A percentile compares a stretch with the other conserved stretches of the same genome.
Conservation (phyloP, 2,329 filamentous ascomycete species). For the Periconia macrospinosa region DNA sequence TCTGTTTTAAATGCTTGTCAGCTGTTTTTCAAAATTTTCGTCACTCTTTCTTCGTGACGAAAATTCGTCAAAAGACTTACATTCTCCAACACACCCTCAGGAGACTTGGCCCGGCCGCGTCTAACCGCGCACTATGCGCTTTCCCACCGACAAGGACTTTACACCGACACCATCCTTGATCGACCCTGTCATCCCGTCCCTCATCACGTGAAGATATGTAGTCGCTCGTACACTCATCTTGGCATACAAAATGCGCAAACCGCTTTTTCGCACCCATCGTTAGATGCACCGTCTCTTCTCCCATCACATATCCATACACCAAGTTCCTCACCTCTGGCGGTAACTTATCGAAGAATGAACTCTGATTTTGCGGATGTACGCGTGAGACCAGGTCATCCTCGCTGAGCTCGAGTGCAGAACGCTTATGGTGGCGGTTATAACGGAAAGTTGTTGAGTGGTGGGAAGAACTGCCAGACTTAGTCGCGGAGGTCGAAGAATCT, state of each 20-base stretch:
- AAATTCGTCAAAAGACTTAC: slow-evolving; percentile 17
- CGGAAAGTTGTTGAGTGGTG: not conserved
- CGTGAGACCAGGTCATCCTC: slow-evolving; percentile 28
- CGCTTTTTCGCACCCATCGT: slow-evolving; percentile 30
- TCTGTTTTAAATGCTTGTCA: slow-evolving; percentile 12
- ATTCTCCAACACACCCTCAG: slow-evolving; percentile 30
- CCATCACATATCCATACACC: slow-evolving; percentile 37
- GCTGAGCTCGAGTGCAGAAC: slow-evolving; percentile 20
- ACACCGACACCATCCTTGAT: slow-evolving; percentile 26
- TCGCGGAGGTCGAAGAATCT: not conserved
- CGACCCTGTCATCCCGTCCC: slow-evolving; percentile 2
- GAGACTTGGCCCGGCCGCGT: slow-evolving; percentile 14
- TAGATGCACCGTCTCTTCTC: slow-evolving; percentile 32
- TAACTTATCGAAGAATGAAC: slow-evolving; percentile 32
- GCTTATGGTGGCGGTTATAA: not conserved
- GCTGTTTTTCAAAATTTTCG: too few relatives aligned
- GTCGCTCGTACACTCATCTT: slow-evolving; percentile 7
- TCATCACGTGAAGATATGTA: not conserved
- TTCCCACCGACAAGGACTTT: slow-evolving; percentile 31
- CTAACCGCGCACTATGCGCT: slow-evolving; percentile 16
- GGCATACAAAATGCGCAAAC: slow-evolving; percentile 38
- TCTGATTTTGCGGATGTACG: slow-evolving; percentile 31
- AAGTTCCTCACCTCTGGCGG: slow-evolving; percentile 33
- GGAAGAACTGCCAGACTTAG: not conserved
- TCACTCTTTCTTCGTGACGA: too few relatives aligned